These are phyloP conservation scores for Hanseniaspora clermontiae DNA, from an alignment of 805 yeast species.

Conservation along the genomic window DNA sequence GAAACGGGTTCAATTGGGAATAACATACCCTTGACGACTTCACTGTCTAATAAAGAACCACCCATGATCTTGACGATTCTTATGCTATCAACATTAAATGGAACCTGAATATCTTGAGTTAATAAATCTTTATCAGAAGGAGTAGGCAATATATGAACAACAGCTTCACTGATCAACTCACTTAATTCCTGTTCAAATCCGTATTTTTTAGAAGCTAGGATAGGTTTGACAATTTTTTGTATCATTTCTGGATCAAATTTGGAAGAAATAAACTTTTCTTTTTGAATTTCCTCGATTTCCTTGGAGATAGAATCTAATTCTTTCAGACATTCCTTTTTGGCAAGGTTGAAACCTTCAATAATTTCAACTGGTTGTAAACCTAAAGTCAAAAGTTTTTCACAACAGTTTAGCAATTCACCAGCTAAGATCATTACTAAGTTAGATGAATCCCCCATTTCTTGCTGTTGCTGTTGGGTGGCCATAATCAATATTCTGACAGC, in stretches of 20 bases:
- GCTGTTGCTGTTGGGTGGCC: conserved; percentile 95
- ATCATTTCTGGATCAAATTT: conserved; percentile 44
- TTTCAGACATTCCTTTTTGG: conserved; percentile 59
- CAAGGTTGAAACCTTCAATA: conserved; percentile 81
- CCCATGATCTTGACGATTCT: conserved; percentile 98
- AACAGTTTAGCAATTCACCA: conserved; percentile 77
- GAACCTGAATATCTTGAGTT: conserved; percentile 14
- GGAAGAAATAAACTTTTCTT: conserved; percentile 25
- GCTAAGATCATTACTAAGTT: conserved; percentile 84
- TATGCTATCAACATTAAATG: conserved; percentile 81
- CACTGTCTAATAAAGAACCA: conserved; percentile 55
- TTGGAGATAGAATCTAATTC: conserved; percentile 57
- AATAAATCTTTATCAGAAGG: conserved; percentile 15
- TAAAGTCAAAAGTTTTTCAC: conserved; percentile 69
- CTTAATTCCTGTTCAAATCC: conserved; percentile 74
- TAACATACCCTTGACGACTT: conserved; percentile 92
- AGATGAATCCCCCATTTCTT: conserved; percentile 94
- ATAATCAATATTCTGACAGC: conserved; percentile 90
- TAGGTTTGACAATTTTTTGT: conserved; percentile 66
- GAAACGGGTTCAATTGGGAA: conserved; percentile 98
- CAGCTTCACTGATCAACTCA: conserved; percentile 72
- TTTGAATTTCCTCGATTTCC: conserved; percentile 31
- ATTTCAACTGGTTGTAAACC: conserved; percentile 90
- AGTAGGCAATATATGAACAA: conserved; percentile 58
- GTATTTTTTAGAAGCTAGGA: conserved; percentile 84